These are phyloP conservation scores for Eutrema heterophyllum DNA, from an alignment of 345 rosid genomes.

Conservation along the genomic window DNA sequence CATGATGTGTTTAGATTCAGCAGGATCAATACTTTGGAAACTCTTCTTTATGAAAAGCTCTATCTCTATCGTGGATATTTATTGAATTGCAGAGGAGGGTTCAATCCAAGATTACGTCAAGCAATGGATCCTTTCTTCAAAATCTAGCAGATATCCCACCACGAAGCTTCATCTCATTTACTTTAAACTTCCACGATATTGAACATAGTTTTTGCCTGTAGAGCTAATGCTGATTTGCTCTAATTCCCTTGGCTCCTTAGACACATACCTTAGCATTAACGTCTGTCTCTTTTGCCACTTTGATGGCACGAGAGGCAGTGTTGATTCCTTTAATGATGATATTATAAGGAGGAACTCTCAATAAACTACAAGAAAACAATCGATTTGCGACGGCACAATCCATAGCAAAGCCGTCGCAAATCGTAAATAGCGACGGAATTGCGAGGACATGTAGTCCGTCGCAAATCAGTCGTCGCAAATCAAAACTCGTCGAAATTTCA, in stretches of 20 bases:
- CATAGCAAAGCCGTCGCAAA: no score
- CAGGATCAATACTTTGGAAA: neutral
- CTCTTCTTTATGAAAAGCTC: neutral
- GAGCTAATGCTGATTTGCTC: constrained; percentile 42
- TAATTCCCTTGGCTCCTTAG: constrained; percentile 7
- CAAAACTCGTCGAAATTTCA: no score
- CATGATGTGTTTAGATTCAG: neutral
- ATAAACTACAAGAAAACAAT: no score
- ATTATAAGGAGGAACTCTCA: constrained; percentile 33
- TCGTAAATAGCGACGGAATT: no score
- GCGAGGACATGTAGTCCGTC: no score
- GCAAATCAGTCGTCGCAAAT: no score
- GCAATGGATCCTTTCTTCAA: constrained; percentile 53
- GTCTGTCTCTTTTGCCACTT: constrained; percentile 45
- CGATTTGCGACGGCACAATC: no score
- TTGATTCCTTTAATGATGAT: constrained; percentile 45
- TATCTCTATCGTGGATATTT: constrained; percentile 1
- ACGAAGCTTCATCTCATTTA: constrained; percentile 21
- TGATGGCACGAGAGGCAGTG: constrained; percentile 43
- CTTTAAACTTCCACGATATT: constrained; percentile 45
- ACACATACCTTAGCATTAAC: constrained; percentile 44
- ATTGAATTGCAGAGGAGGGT: neutral
- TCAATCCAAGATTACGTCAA: constrained; percentile 32
- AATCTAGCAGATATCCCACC: constrained; percentile 62
- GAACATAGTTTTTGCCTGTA: constrained; percentile 39